Base-by-base conservation (phyloP, 768 basidiomycete species). In the Vararia minispora region DNA sequence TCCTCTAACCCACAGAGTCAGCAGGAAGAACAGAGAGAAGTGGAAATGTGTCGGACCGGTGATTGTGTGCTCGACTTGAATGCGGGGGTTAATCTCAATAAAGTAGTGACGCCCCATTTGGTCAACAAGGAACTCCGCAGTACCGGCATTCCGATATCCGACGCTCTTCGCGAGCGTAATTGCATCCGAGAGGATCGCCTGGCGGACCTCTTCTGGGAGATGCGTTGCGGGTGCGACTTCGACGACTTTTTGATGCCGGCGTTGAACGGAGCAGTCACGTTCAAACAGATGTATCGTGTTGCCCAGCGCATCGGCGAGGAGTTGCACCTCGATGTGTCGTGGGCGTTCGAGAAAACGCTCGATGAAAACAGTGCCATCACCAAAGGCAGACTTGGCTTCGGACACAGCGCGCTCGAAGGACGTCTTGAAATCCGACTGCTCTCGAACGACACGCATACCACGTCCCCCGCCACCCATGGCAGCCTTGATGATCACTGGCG, bases 1-100 rank as follows among this genome's bases (percentile, higher is more conserved):
- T 97, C 92, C 84, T 98, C 95, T 92, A 57, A 21, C 40, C 33
- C 28, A 16, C 9, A 35, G 17, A 16, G 13, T 39, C 28, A 28
- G 36, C 31, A 34, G 20, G 29, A 42, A 20, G 2, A 18, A 33
- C 30, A 48, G 12, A 35, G 28, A 12, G 31, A 28, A 21, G 13
- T 40, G 42, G 40, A 28, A 28, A 31, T 23, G 5, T 14, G 4
- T 57, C 65, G 37, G 48, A 88, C 90, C 90, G 44, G 95, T 97
- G 58, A 98, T 97, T 40, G 95, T 98, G 62, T 98, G 95, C 58
- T 98, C 95, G 62, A 99, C 95, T 61, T 99, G 95, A 53, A 99
- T 97, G 65, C 95, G 90, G 22, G 95, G 91, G 62, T 97, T 97
- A 52, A 99, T 97, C 63, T 99, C 95, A 54, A 99, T 98, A 66